Conservation (phyloP, 2,329 filamentous ascomycete genomes). For the Pyrenophora graminea region DNA sequence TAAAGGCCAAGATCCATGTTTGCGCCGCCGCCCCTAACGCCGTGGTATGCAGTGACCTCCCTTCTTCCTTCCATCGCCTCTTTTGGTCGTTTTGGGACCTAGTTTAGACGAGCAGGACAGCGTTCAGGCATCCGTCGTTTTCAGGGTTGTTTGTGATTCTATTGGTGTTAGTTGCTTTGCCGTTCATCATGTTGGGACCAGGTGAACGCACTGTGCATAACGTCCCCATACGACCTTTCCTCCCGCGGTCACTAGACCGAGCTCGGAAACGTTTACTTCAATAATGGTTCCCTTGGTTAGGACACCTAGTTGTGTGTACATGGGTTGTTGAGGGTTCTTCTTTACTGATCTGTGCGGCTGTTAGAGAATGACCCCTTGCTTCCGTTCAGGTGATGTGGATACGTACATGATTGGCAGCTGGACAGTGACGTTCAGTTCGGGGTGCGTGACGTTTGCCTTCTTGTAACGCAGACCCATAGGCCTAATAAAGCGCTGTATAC, state of each 20-base stretch:
- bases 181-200: too few relatives aligned
- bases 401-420: constrained; percentile 64
- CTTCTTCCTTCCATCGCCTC: too few relatives aligned
- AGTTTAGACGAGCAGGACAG: constrained; percentile 41
- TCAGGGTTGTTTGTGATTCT: constrained; percentile 45
- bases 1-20: background rate
- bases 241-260: constrained; percentile 85
- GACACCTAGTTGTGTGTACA: constrained; percentile 92
- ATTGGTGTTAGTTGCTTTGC: background rate
- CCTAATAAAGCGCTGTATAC: constrained; percentile 36
- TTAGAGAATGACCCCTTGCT: constrained; percentile 1
- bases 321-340: constrained; percentile 84
- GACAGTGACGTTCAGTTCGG: constrained; percentile 82
- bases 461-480: constrained; percentile 75
- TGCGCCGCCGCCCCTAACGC: constrained; percentile 11
- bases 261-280: constrained; percentile 91
- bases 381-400: background rate
- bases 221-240: constrained; percentile 68
- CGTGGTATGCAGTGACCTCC: constrained; percentile 16
- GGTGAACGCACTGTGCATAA: constrained; percentile 32
- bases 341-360: constrained; percentile 58
- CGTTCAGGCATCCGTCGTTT: constrained; percentile 47
- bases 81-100: background rate
- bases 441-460: constrained; percentile 74
- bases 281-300: constrained; percentile 62